These are phyloP conservation scores for Trifolium pratense DNA, from an alignment of 306 rosid species.

Conservation along the genomic window DNA sequence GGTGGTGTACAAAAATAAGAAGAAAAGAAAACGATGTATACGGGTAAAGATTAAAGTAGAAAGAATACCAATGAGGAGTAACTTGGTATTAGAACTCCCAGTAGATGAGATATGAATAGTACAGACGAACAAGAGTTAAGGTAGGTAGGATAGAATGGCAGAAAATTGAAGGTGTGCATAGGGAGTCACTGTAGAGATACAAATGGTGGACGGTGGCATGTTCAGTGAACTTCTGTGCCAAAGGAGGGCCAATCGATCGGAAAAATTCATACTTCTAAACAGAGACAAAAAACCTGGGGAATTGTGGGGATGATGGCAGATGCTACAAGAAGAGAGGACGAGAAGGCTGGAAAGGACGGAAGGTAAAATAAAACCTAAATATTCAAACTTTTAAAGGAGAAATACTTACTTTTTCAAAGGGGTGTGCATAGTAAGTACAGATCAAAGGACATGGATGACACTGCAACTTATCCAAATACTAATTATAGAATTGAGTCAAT, in stretches of 20 bases:
- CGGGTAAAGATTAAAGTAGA: too few species aligned
- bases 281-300: background rate
- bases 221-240: background rate
- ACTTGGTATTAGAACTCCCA: background rate
- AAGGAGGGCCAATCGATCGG: background rate
- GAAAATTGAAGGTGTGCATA: background rate
- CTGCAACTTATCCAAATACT: constrained; percentile 15
- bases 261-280: constrained; percentile 14
- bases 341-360: background rate
- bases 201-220: background rate
- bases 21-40: too few species aligned
- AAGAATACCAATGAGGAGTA: background rate
- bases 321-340: background rate
- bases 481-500: constrained; percentile 2
- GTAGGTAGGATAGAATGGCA: constrained; percentile 3
- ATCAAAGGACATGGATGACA: constrained; percentile 5
- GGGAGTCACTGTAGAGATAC: background rate
- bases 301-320: background rate
- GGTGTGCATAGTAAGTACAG: constrained; percentile 7
- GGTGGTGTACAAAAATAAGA: too few species aligned
- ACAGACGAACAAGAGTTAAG: constrained; percentile 6
- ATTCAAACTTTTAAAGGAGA: background rate
- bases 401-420: background rate
- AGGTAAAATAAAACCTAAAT: background rate
- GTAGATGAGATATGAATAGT: background rate